Conservation (phyloP, 2,329 filamentous ascomycete species). For the Penicillium sp. region DNA sequence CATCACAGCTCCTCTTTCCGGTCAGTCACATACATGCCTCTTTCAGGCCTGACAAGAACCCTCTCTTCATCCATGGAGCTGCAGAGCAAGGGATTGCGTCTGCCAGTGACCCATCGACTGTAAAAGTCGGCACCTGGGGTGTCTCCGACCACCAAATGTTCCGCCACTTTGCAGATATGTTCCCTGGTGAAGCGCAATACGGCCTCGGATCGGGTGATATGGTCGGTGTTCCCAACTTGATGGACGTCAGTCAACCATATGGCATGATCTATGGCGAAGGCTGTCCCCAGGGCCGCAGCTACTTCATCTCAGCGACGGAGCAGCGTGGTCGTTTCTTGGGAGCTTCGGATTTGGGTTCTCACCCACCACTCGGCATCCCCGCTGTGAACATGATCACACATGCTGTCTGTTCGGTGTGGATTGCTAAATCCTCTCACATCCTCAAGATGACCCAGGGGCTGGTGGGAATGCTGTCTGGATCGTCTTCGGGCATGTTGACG, state of each 20-base stretch:
- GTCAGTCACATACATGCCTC: slow-evolving; percentile 77
- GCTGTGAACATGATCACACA: slow-evolving; percentile 69
- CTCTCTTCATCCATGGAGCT: slow-evolving; percentile 79
- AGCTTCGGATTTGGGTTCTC: slow-evolving; percentile 59
- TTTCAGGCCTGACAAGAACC: slow-evolving; percentile 71
- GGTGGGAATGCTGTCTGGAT: slow-evolving; percentile 79
- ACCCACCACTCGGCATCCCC: slow-evolving; percentile 72
- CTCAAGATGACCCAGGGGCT: slow-evolving; percentile 72
- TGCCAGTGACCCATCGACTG: slow-evolving; percentile 71
- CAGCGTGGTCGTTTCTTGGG: slow-evolving; percentile 73
- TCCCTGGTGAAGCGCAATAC: slow-evolving; percentile 70
- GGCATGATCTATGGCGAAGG: slow-evolving; percentile 85
- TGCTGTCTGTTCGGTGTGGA: slow-evolving; percentile 78
- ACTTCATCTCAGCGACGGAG: slow-evolving; percentile 73
- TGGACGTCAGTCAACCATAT: slow-evolving; percentile 85
- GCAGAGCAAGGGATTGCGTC: slow-evolving; percentile 76
- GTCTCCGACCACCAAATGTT: slow-evolving; percentile 72
- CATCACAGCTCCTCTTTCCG: slow-evolving; percentile 75
- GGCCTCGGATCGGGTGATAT: slow-evolving; percentile 74
- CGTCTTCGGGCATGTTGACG: slow-evolving; percentile 78
- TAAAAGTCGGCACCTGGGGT: slow-evolving; percentile 81
- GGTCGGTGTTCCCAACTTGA: slow-evolving; percentile 76
- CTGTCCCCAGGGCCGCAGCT: slow-evolving; percentile 76
- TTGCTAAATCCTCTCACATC: slow-evolving; percentile 76
- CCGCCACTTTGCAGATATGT: slow-evolving; percentile 74